Conservation (phyloP, 2,329 filamentous ascomycete genomes). For the Nemania diffusa region DNA sequence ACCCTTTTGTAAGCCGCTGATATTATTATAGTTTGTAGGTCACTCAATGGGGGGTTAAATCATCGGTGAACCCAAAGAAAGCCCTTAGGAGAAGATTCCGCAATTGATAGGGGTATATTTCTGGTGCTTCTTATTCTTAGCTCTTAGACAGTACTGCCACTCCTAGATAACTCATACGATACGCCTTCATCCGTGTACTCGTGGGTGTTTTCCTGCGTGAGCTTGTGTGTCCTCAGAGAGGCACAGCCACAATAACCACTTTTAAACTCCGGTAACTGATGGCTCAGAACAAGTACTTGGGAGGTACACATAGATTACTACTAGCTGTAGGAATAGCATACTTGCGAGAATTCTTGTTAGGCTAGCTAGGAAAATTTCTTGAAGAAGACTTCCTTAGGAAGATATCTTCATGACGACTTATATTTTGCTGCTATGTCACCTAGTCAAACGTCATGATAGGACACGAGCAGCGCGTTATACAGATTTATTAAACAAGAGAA, state of each 20-base stretch:
- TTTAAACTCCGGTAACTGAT: slow-evolving; percentile 37
- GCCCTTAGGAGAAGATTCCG: slow-evolving; percentile 34
- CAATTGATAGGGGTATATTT: slow-evolving; percentile 30
- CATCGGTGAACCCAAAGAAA: slow-evolving; percentile 41
- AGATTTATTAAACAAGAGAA: no score
- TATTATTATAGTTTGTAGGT: slow-evolving; percentile 36
- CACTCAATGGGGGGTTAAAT: slow-evolving; percentile 36
- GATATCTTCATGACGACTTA: no score
- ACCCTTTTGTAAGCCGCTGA: slow-evolving; percentile 33
- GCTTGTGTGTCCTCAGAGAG: slow-evolving; percentile 35
- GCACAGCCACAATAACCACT: slow-evolving; percentile 26
- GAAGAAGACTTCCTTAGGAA: no score
- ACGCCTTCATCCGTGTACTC: slow-evolving; percentile 33
- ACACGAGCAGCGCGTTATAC: no score
- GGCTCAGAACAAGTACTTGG: slow-evolving; percentile 40
- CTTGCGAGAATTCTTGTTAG: no score
- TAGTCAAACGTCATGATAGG: not conserved
- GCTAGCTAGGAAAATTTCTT: no score
- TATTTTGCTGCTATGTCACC: not conserved
- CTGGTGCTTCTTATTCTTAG: slow-evolving; percentile 7
- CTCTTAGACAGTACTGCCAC: slow-evolving; percentile 30
- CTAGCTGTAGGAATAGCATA: no score
- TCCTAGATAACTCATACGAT: slow-evolving; percentile 28
- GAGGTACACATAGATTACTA: no score
- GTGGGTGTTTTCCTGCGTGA: slow-evolving; percentile 38